Percentiles rank a stretch among this genome's conserved stretches.
phyloP scores from a whole-genome alignment of 176 grass and related monocot species.

The Chrysopogon serrulatus region DNA sequence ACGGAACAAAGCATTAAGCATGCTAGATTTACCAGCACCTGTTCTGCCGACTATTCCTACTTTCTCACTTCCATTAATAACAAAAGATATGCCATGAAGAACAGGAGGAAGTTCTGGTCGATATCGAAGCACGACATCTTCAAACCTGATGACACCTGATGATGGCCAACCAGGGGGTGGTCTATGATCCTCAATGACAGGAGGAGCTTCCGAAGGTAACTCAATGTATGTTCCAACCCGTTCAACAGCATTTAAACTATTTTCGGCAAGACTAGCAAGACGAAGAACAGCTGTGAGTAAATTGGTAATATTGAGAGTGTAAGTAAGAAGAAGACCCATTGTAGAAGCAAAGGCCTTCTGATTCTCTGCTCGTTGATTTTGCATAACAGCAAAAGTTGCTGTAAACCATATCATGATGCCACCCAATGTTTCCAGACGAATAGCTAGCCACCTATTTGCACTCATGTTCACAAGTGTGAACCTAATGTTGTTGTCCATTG shows the following conservation, averaged over 20 bases:
- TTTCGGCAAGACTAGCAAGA: slow-evolving; percentile 98
- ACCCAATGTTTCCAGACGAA: slow-evolving; percentile 94
- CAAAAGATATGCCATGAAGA: slow-evolving; percentile 95
- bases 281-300: slow-evolving; percentile 81
- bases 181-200: slow-evolving; percentile 78
- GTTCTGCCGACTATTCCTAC: slow-evolving; percentile 96
- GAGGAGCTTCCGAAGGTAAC: slow-evolving; percentile 86
- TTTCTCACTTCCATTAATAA: slow-evolving; percentile 93
- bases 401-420: slow-evolving; percentile 99
- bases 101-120: slow-evolving; percentile 93
- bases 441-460: slow-evolving; percentile 92
- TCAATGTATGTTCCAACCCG: slow-evolving; percentile 90
- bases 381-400: slow-evolving; percentile 96
- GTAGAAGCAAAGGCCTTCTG: slow-evolving; percentile 95
- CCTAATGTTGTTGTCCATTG: slow-evolving; percentile 99
- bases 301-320: slow-evolving; percentile 93
- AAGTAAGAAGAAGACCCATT: slow-evolving; percentile 95
- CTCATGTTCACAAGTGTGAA: slow-evolving; percentile 93
- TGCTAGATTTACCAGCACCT: slow-evolving; percentile 97
- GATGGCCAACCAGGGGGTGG: slow-evolving; percentile 95
- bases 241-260: slow-evolving; percentile 99
- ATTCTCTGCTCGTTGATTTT: slow-evolving; percentile 88
- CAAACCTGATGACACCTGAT: slow-evolving; percentile 74
- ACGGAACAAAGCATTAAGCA: slow-evolving; percentile 96
- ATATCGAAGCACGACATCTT: slow-evolving; percentile 91